phyloP scores from a whole-genome alignment of 192 early-diverging fungal genomes.

The Paraglomus brasilianum region DNA sequence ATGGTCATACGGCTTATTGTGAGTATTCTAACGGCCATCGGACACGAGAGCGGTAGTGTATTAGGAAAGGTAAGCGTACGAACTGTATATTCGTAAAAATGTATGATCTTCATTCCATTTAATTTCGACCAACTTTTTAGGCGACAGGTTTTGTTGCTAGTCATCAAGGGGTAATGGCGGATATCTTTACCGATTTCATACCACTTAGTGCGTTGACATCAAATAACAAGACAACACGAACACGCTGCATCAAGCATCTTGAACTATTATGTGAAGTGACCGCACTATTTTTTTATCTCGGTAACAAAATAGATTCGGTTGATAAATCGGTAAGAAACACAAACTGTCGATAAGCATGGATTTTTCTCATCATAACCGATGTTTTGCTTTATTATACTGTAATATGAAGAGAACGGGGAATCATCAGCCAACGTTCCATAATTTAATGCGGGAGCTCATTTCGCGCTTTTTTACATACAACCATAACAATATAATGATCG shows the following conservation, averaged over 20 bases:
- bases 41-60: neutral
- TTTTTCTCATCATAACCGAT: too few species aligned
- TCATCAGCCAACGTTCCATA: slow-evolving; percentile 16
- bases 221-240: neutral
- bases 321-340: slow-evolving; percentile 25
- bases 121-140: slow-evolving; percentile 8
- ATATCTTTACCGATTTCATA: slow-evolving; percentile 23
- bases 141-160: slow-evolving; percentile 8
- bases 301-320: slow-evolving; percentile 4
- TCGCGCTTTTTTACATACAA: neutral
- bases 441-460: slow-evolving; percentile 23
- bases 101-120: too few species aligned
- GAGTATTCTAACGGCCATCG: slow-evolving; percentile 17
- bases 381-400: too few species aligned
- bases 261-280: slow-evolving; percentile 22
- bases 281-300: slow-evolving; percentile 22
- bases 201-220: neutral
- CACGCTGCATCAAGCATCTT: neutral
- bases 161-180: slow-evolving; percentile 23
- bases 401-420: too few species aligned
- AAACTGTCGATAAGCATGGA: too few species aligned
- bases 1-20: slow-evolving; percentile 15
- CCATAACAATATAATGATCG: neutral
- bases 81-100: too few species aligned
- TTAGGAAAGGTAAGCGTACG: slow-evolving; percentile 6